Evolutionary conservation across 2,329 filamentous ascomycete species (phyloP).

Genomic region (Sclerotinia borealis): DNA sequence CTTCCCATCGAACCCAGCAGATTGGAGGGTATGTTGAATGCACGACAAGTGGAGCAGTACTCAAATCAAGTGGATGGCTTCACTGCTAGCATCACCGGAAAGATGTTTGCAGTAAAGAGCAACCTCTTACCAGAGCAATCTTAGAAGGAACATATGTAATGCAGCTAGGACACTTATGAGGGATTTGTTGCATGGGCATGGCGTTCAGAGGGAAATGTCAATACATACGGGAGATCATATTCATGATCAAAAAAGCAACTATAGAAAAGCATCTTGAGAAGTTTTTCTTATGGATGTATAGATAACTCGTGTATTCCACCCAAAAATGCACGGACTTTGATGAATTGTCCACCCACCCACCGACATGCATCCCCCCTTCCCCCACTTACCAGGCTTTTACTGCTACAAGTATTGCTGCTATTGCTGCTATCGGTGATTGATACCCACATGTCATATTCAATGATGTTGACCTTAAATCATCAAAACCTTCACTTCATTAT

Average conservation of each 20-base stretch:
- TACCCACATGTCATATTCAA: neutral
- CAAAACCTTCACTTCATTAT: neutral
- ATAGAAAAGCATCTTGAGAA: constrained; percentile 10
- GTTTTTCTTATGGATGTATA: neutral
- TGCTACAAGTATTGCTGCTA: neutral
- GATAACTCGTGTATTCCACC: constrained; percentile 6
- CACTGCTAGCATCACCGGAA: constrained; percentile 81
- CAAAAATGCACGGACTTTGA: constrained; percentile 9
- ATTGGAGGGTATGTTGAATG: constrained; percentile 49
- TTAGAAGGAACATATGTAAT: constrained; percentile 14
- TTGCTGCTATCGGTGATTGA: too few relatives aligned
- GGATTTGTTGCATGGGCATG: constrained; percentile 23
- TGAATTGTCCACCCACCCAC: constrained; percentile 4
- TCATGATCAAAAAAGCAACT: constrained; percentile 13
- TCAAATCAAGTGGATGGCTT: constrained; percentile 95
- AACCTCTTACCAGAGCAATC: constrained; percentile 49
- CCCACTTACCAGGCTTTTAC: neutral
- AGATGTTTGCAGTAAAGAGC: constrained; percentile 94
- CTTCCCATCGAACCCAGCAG: constrained; percentile 88
- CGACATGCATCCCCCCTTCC: neutral
- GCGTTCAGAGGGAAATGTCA: constrained; percentile 23
- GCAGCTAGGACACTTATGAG: constrained; percentile 10
- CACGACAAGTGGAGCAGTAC: constrained; percentile 95
- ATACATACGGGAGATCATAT: constrained; percentile 13
- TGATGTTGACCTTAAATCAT: neutral